Base-by-base conservation (phyloP, 1,139 yeast genomes). In the Kodamaea alishanica region DNA sequence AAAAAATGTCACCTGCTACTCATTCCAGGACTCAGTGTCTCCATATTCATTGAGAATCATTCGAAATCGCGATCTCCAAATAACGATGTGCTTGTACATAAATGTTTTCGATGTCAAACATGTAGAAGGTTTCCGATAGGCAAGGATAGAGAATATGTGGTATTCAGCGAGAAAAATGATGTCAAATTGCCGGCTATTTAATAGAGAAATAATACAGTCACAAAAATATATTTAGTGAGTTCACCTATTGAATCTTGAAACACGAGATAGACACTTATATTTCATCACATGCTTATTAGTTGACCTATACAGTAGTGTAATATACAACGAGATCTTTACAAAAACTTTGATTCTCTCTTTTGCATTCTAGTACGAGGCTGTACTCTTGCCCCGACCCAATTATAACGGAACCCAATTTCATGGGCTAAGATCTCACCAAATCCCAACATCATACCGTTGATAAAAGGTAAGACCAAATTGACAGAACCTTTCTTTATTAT, bases 341-440 rank as follows among this genome's bases (percentile, higher is more conserved):
- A 39, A 33, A 45, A 52, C 42, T 39, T 40, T 25, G 54, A 46
- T n/a, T 35, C 34, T 49, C 51, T 55, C 47, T 50, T 48, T 39
- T 47, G 54, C 48, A 60, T 45, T 46, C 76, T 56, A 42, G 61
- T 52, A 7, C 58, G 56, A 2, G 78, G 78, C 31, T 63, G 63
- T 41, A 84, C 84, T 50, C 73, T 70, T 8, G 95, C 94, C 4
- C 92, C 90, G 6, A 73, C 56, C 88, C 94, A 86, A 34, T 85
- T 80, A 66, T 79, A 84, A 40, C 74, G 72, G 68, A 85, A 85
- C 7, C 96, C 95, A 34, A 90, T 67, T 56, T 92, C 97, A 58
- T 90, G 97, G 10, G 97, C 98, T 48, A 87, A 70, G 22, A 92
- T 83, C 65, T 92, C 98, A 1, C 98, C 98, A 60, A 90, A 88